These are phyloP conservation scores for Neobulgaria alba DNA, from an alignment of 2,329 filamentous ascomycete genomes.

Conservation along the genomic window DNA sequence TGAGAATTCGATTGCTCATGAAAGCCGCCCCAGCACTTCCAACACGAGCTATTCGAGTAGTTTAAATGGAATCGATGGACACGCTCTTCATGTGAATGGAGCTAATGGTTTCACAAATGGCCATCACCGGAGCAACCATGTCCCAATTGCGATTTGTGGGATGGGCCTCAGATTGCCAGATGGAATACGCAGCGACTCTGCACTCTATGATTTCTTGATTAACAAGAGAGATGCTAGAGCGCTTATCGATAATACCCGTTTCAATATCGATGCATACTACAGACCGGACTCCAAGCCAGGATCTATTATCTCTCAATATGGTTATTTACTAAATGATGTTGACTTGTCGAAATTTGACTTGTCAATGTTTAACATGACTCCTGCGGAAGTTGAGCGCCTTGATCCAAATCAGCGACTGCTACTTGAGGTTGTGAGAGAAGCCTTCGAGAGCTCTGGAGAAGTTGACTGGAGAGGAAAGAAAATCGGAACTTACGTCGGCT, in stretches of 20 bases:
- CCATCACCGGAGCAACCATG: no score
- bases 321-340: conserved; percentile 16
- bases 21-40: no score
- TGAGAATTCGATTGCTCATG: no score
- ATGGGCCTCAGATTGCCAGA: conserved; percentile 28
- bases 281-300: conserved; percentile 5
- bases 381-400: conserved; percentile 6
- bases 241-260: conserved; percentile 3
- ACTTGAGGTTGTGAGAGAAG: conserved; percentile 22
- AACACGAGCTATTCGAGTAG: no score
- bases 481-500: conserved; percentile 13
- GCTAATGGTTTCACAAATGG: no score
- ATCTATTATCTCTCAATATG: conserved; percentile 13
- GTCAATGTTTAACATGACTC: conserved; percentile 12
- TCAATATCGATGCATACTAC: conserved; percentile 11
- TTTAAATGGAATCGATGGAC: no score
- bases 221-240: conserved; percentile 5
- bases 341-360: conserved; percentile 12
- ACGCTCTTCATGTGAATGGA: no score
- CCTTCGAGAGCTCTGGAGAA: conserved; percentile 18
- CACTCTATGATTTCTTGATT: conserved; percentile 6
- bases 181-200: conserved; percentile 1
- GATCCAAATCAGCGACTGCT: conserved; percentile 24
- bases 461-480: conserved; percentile 7
- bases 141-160: conserved; percentile 10